Evolutionary conservation across 2,329 filamentous ascomycete genomes (phyloP).

Genomic region (Diaporthe helianthi): DNA sequence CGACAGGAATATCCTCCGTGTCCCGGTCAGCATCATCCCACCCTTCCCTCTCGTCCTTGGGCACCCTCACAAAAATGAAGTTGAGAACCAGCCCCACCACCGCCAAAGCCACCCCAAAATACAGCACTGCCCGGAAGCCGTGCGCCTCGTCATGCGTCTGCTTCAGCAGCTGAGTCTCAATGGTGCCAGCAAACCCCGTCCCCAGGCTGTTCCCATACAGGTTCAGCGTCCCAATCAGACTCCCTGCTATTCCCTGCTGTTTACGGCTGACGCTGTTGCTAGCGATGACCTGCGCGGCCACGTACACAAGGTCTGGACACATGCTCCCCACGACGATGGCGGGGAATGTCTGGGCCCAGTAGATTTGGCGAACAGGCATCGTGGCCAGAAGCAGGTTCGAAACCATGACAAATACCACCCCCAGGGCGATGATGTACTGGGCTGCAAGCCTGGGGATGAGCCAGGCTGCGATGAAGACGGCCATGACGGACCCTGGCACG

Average conservation of each 20-base stretch:
- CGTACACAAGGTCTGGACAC: constrained; percentile 58
- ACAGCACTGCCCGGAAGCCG: constrained; percentile 50
- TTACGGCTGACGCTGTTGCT: constrained; percentile 56
- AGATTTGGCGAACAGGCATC: constrained; percentile 53
- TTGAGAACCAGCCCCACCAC: constrained; percentile 45
- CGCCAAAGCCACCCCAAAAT: constrained; percentile 48
- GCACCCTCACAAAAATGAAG: constrained; percentile 48
- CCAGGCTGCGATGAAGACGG: constrained; percentile 52
- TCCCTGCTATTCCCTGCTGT: constrained; percentile 59
- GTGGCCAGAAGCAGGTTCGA: constrained; percentile 50
- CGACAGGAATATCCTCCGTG: neutral
- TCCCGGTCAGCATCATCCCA: constrained; percentile 38
- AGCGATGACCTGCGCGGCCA: constrained; percentile 59
- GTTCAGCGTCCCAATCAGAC: constrained; percentile 52
- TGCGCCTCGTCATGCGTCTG: constrained; percentile 37
- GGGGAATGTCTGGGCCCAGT: constrained; percentile 53
- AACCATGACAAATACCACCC: constrained; percentile 42
- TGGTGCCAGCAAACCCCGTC: constrained; percentile 44
- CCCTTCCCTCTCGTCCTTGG: constrained; percentile 48
- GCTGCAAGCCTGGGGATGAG: constrained; percentile 54
- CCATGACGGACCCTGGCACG: constrained; percentile 46
- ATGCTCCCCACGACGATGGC: constrained; percentile 43
- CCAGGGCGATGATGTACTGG: constrained; percentile 56
- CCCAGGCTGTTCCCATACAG: constrained; percentile 44
- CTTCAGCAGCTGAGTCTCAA: constrained; percentile 41